Conservation (phyloP, 176 grass and related monocot genomes). For the Dendrocalamus sinicus region DNA sequence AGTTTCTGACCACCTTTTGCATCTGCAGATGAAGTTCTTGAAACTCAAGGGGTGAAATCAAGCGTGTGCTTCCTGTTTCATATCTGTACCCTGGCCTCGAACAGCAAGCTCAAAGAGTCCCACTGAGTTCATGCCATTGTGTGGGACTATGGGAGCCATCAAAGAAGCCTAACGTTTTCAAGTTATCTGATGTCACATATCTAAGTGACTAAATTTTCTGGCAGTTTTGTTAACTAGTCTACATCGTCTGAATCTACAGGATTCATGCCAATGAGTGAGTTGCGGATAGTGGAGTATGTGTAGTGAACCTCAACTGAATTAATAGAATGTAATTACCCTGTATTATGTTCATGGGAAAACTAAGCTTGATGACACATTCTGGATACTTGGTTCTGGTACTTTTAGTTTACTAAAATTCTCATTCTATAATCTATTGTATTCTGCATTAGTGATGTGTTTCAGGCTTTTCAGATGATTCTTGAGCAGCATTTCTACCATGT, state of each 20-base stretch:
- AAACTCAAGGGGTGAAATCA: slow-evolving; percentile 12
- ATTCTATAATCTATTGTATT: background rate
- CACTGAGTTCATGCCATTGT: slow-evolving; percentile 13
- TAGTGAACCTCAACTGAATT: slow-evolving; percentile 1
- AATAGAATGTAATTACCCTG: slow-evolving; percentile 13
- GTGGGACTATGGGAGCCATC: background rate
- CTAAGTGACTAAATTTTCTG: background rate
- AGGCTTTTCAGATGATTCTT: background rate
- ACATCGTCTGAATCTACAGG: slow-evolving; percentile 6
- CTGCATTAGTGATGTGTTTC: background rate
- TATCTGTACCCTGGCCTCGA: background rate
- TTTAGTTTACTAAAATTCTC: background rate
- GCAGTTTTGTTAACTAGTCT: background rate
- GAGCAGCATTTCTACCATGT: background rate
- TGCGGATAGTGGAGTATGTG: slow-evolving; percentile 8
- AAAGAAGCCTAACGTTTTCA: slow-evolving; percentile 1
- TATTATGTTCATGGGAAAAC: slow-evolving; percentile 3
- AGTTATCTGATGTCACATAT: background rate
- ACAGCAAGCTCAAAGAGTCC: slow-evolving; percentile 14
- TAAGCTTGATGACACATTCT: background rate
- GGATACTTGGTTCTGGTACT: background rate
- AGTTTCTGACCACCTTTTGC: slow-evolving; percentile 34
- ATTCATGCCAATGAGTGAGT: background rate
- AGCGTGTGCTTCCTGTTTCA: slow-evolving; percentile 1
- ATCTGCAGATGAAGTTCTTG: slow-evolving; percentile 30